Conservation (phyloP, 257 asterid species). For the Solanum chmielewskii region DNA sequence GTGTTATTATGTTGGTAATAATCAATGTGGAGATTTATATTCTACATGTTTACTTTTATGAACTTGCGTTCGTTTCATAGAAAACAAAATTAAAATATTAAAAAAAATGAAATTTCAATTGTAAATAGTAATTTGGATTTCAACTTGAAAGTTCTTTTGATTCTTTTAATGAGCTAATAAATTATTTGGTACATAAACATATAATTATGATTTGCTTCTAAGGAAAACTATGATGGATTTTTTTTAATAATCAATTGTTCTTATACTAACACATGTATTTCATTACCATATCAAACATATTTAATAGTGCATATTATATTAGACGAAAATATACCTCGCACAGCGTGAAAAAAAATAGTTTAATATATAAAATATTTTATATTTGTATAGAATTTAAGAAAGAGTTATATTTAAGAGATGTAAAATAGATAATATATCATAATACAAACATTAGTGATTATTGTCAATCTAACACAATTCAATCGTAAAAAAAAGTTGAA, state of each 20-base stretch:
- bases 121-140: neutral
- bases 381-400: fast-evolving
- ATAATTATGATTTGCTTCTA: neutral
- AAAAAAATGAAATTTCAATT: neutral
- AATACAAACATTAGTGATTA: neutral
- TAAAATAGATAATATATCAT: neutral
- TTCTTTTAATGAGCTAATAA: neutral
- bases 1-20: neutral
- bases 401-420: fast-evolving
- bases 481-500: fast-evolving
- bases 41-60: neutral
- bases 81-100: neutral
- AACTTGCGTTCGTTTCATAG: neutral
- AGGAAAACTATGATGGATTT: neutral
- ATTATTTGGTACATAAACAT: neutral
- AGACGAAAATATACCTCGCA: neutral
- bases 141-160: neutral
- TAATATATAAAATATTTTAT: fast-evolving
- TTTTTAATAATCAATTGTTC: neutral
- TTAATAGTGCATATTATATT: neutral
- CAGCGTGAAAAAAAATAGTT: neutral
- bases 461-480: fast-evolving
- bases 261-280: neutral
- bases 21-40: neutral
- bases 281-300: neutral